These are phyloP conservation scores for Cladosporium phlei DNA, from an alignment of 2,329 filamentous ascomycete genomes.

Conservation along the genomic window DNA sequence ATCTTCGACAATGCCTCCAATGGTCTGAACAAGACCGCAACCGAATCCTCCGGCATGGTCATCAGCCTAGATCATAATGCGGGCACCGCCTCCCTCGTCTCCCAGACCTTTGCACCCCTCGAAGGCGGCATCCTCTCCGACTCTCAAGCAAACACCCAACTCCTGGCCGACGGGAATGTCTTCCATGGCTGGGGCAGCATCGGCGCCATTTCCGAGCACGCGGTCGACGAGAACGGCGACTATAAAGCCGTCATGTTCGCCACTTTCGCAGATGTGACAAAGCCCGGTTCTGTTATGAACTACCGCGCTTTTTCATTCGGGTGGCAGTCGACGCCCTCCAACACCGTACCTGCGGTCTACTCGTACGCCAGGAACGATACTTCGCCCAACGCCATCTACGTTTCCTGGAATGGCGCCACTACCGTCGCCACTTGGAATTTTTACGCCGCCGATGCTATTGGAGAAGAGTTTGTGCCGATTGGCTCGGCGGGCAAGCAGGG, in stretches of 20 bases:
- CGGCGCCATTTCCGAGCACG: conserved; percentile 35
- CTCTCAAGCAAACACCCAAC: conserved; percentile 49
- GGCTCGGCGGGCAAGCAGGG: conserved; percentile 16
- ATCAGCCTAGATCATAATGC: conserved; percentile 21
- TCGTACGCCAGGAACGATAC: conserved; percentile 27
- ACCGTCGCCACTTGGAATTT: conserved; percentile 45
- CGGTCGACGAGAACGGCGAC: conserved; percentile 35
- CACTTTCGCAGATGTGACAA: conserved; percentile 35
- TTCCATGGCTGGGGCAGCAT: conserved; percentile 51
- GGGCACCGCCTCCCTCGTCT: conserved; percentile 18
- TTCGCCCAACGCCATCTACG: conserved; percentile 38
- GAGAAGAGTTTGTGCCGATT: conserved; percentile 17
- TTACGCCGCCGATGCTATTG: conserved; percentile 29
- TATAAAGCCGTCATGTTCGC: conserved; percentile 43
- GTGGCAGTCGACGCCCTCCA: conserved; percentile 39
- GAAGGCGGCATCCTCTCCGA: conserved; percentile 2
- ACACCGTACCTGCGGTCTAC: conserved; percentile 32
- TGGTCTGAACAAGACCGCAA: conserved; percentile 16
- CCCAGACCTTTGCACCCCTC: conserved; percentile 16
- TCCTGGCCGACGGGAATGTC: conserved; percentile 47
- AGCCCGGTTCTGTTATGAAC: conserved; percentile 27
- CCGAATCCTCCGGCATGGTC: conserved; percentile 22
- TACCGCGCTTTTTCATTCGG: conserved; percentile 49
- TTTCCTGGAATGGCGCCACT: conserved; percentile 47
- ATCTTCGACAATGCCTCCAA: conserved; percentile 49